phyloP scores from a whole-genome alignment of 176 grass and related monocot species.

The Zizania latifolia region DNA sequence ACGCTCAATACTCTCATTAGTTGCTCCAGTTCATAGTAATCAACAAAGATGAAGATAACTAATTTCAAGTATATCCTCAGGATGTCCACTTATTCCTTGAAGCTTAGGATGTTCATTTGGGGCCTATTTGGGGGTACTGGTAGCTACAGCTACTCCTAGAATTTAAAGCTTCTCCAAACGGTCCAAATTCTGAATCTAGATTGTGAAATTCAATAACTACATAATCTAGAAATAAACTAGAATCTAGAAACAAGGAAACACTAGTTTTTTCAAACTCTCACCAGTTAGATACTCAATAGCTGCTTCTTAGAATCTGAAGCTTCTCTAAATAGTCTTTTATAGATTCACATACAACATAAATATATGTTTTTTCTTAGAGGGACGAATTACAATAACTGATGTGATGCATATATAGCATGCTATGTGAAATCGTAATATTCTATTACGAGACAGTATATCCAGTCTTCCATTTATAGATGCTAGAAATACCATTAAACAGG shows the following conservation, averaged over 20 bases:
- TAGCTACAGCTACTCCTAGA: too few relatives aligned
- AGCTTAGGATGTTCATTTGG: not conserved
- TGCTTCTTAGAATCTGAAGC: too few relatives aligned
- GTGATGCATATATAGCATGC: not conserved
- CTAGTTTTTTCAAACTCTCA: too few relatives aligned
- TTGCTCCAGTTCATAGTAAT: not conserved
- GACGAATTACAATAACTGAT: not conserved
- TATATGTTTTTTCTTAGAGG: not conserved
- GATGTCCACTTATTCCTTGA: slow-evolving; percentile 1
- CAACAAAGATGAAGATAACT: not conserved
- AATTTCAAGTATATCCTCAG: not conserved
- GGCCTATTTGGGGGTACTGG: too few relatives aligned
- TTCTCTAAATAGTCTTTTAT: too few relatives aligned
- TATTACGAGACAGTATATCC: not conserved
- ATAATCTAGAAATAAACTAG: too few relatives aligned
- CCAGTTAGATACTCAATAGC: too few relatives aligned
- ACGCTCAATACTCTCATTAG: not conserved
- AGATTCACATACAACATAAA: not conserved
- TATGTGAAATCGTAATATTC: not conserved
- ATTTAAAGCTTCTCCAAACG: too few relatives aligned
- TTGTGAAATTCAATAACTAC: too few relatives aligned
- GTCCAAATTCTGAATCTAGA: too few relatives aligned
- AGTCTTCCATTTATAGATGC: not conserved
- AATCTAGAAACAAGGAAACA: too few relatives aligned
- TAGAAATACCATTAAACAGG: not conserved